These are phyloP conservation scores for Botryotinia calthae DNA, from an alignment of 2,329 filamentous ascomycete genomes.

Conservation along the genomic window DNA sequence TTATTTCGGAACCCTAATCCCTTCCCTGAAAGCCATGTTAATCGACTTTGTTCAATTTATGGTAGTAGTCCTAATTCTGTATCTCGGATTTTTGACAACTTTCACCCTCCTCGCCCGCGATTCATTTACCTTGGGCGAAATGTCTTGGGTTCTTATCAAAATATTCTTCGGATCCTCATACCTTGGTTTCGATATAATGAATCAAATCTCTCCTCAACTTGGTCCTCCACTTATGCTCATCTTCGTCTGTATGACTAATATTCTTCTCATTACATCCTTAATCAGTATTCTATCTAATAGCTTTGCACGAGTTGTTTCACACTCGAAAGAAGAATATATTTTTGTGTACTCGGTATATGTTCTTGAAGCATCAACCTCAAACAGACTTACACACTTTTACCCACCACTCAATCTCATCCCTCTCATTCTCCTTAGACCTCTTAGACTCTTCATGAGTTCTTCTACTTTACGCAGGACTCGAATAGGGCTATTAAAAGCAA, in stretches of 20 bases:
- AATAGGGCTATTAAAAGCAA: constrained; percentile 61
- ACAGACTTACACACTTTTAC: constrained; percentile 67
- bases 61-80: constrained; percentile 76
- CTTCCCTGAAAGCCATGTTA: constrained; percentile 89
- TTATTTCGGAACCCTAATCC: constrained; percentile 87
- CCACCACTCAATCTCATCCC: constrained; percentile 73
- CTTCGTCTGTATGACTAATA: constrained; percentile 75
- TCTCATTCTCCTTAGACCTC: constrained; percentile 67
- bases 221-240: constrained; percentile 46
- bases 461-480: constrained; percentile 61
- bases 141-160: constrained; percentile 75
- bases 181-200: constrained; percentile 37
- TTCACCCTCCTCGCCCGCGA: constrained; percentile 76
- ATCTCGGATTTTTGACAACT: constrained; percentile 85
- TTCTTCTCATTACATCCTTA: constrained; percentile 74
- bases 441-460: constrained; percentile 65
- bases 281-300: constrained; percentile 76
- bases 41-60: constrained; percentile 87
- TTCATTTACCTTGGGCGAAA: constrained; percentile 59
- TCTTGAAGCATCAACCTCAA: constrained; percentile 64
- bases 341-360: constrained; percentile 70
- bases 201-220: constrained; percentile 32
- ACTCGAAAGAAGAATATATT: constrained; percentile 80
- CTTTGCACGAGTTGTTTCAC: too few relatives aligned
- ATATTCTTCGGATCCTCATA: constrained; percentile 69